Conservation (phyloP, 331 rosid species). For the Telfairia occidentalis region DNA sequence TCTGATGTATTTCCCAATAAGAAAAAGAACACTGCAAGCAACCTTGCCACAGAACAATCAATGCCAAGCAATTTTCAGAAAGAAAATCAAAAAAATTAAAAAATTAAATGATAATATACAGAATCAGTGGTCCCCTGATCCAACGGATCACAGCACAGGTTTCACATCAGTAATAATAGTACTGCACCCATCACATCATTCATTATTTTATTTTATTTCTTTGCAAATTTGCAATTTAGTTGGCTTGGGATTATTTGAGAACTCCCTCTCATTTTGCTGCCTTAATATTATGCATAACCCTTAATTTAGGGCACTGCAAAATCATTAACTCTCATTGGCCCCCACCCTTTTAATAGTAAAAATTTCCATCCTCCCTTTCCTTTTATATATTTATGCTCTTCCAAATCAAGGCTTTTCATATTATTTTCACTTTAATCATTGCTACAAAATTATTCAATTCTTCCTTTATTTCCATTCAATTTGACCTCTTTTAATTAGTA, state of each 20-base stretch:
- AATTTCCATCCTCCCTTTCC: neutral
- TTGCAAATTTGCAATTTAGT: neutral
- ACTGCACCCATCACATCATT: constrained; percentile 9
- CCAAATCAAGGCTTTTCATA: neutral
- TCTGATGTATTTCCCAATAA: neutral
- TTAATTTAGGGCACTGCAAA: neutral
- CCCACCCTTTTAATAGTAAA: neutral
- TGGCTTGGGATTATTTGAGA: neutral
- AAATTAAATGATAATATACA: constrained; percentile 16
- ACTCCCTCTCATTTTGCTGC: neutral
- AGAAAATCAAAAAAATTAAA: neutral
- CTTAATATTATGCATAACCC: neutral
- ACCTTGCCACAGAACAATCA: neutral
- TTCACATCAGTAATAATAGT: constrained; percentile 18
- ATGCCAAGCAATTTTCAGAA: constrained; percentile 5
- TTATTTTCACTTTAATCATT: neutral
- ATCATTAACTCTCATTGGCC: neutral
- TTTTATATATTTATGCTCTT: neutral
- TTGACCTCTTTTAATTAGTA: too few species aligned
- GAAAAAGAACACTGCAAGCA: neutral
- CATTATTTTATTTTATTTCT: neutral
- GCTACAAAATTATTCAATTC: neutral
- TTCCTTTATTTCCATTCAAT: neutral
- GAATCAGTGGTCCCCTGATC: constrained; percentile 43
- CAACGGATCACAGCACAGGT: constrained; percentile 33